Evolutionary conservation across 768 basidiomycete genomes (phyloP).

Genomic region (Tylopilus rubrobrunneus): DNA sequence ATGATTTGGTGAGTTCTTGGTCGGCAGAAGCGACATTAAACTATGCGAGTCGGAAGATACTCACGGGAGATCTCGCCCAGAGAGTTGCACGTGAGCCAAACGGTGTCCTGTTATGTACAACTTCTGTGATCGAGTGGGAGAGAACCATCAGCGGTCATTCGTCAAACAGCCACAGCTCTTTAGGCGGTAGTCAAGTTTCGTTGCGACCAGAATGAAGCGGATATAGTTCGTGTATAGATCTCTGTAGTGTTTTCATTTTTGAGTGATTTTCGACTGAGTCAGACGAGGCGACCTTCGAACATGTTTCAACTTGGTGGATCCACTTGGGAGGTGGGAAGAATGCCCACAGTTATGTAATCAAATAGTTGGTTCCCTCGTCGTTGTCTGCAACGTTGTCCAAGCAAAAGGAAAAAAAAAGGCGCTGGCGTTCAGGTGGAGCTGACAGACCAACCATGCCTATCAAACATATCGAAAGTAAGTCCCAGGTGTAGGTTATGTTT

Average conservation of each 20-base stretch:
- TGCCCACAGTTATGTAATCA: slow-evolving; percentile 26
- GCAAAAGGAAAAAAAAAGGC: background rate
- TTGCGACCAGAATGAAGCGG: slow-evolving; percentile 1
- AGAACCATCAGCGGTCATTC: background rate
- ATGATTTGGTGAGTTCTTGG: slow-evolving; percentile 4
- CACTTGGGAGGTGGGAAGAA: slow-evolving; percentile 5
- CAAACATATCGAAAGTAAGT: slow-evolving; percentile 78
- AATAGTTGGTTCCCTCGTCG: slow-evolving; percentile 13
- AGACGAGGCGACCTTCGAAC: too few species aligned
- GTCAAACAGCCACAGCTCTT: slow-evolving; percentile 6
- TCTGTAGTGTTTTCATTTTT: background rate
- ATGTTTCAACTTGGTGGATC: background rate
- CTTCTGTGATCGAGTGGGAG: slow-evolving; percentile 5
- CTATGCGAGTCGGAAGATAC: slow-evolving; percentile 12
- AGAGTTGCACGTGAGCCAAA: slow-evolving; percentile 2
- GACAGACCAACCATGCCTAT: slow-evolving; percentile 56
- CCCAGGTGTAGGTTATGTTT: slow-evolving; percentile 38
- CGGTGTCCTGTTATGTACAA: slow-evolving; percentile 11
- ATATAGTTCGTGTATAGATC: background rate
- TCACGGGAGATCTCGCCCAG: slow-evolving; percentile 13
- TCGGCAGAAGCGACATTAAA: slow-evolving; percentile 11
- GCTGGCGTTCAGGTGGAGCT: slow-evolving; percentile 7
- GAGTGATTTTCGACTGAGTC: too few species aligned
- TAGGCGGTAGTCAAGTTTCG: background rate
- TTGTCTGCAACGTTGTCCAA: slow-evolving; percentile 22